phyloP scores from a whole-genome alignment of 139 green algal species.

The Eudorina sp. region DNA sequence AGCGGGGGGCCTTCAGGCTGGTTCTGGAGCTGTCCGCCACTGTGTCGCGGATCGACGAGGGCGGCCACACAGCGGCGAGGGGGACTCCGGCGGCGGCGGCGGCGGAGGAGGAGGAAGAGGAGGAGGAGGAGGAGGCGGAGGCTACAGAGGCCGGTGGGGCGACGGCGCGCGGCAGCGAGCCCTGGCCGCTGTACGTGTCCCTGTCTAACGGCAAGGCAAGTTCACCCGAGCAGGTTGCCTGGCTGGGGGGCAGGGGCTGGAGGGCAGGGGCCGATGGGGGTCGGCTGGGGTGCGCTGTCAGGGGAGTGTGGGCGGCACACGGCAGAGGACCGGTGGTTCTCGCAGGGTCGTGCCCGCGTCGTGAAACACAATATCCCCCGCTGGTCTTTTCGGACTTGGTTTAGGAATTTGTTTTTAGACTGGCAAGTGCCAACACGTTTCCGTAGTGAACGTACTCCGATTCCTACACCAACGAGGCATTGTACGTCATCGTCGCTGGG shows the following conservation, averaged over 20 bases:
- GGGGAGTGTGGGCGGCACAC: neutral
- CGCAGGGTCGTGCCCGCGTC: too few relatives aligned
- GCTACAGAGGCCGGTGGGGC: neutral
- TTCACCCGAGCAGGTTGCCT: neutral
- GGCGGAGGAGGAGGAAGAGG: neutral
- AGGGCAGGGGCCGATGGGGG: neutral
- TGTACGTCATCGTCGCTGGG: too few relatives aligned
- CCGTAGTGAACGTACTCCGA: too few relatives aligned
- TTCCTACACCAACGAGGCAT: too few relatives aligned
- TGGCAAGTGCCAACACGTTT: too few relatives aligned
- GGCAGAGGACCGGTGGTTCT: too few relatives aligned
- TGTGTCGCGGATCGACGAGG: neutral
- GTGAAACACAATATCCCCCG: too few relatives aligned
- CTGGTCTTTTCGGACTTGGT: too few relatives aligned
- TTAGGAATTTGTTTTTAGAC: too few relatives aligned
- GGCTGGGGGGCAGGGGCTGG: neutral
- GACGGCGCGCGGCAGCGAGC: neutral
- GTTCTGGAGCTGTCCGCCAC: constrained; percentile 13
- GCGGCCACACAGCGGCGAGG: neutral
- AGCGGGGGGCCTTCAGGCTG: neutral
- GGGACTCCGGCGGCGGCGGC: neutral
- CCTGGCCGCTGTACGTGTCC: neutral
- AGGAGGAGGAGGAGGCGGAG: neutral
- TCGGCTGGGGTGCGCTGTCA: neutral
- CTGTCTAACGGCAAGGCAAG: constrained; percentile 40